Base-by-base conservation (phyloP, 805 yeast species). In the Yamadazyma nakazawae region DNA sequence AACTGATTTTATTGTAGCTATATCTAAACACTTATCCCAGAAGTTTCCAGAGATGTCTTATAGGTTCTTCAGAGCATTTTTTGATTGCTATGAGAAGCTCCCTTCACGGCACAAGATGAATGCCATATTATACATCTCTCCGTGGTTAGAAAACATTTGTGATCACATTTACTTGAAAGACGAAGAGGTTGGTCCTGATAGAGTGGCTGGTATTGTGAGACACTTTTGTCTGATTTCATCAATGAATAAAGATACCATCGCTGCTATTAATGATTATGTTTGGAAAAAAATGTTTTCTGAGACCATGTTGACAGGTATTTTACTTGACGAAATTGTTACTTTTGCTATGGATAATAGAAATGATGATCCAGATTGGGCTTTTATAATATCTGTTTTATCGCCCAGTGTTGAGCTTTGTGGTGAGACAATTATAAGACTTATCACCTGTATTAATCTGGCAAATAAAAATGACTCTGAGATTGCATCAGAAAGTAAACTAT, bases 331-430 rank as follows among this genome's bases (percentile, higher is more conserved):
- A 56, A 79, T 86, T 18, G 79, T 88, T 5, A 78, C 82, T 2
- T 84, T 82, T 51, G 84, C 90, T 1, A 76, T 87, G 53, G 94
- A 86, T 53, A 80, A 84, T 57, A 85, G 84, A 53, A 82, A 88
- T n/a, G 88, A 84, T 54, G 85, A 84, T 3, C 76, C 79, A 34
- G 82, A 76, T 40, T 86, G 88, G 88, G 74, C 75, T 16, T 78
- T 76, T 40, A 75, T 82, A 5, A 74, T 84, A 2, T 74, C 84
- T 0, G 72, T 85, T n/a, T 68, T 88, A 52, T 76, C 84, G 0
- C 90, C 96, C 2, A 82, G 92, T 1, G 70, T 83, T n/a, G 88
- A 83, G 52, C 72, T 87, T 2, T 82, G 89, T 56, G 84, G 88
- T 7, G 75, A 79, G 42, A 76, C 88, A 2, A 70, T 88, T 34